Base-by-base conservation (phyloP, 352 stramenopile species). In the Phytophthora sansomeana region DNA sequence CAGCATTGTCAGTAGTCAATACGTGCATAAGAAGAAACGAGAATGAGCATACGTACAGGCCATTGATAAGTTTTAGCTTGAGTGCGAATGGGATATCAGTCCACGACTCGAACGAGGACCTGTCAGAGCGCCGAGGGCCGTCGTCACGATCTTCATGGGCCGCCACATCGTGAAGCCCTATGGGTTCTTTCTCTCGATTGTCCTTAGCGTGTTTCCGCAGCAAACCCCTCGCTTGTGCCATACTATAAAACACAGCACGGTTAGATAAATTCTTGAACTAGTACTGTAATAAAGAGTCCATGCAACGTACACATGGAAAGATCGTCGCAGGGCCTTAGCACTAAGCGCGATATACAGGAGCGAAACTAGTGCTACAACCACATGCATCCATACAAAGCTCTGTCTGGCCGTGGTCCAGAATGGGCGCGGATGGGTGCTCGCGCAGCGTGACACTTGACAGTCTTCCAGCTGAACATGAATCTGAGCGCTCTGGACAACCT, bases 351-450 rank as follows among this genome's bases (percentile, higher is more conserved):
- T 70, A 67, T 96, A 96, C 17, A 82, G 46, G n/a, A 75, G 17
- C 3, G 74, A 66, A 43, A 93, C 56, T 5, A 72, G 41, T 0
- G 69, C 74, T 35, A 93, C 73, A 28, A 91, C 53, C 14, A 89
- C 36, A 52, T 96, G 85, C 44, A 95, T 77, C 87, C 88, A 94
- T 36, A 96, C 58, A 55, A 93, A 93, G 29, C 80, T 77, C 30
- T 85, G 77, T 13, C 61, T 76, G 13, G 90, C 59, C n/a, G 72
- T 78, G 9, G 65, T 69, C 85, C 82, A 92, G 29, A 92, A 78
- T 39, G 80, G 57, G 21, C 61, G 63, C 43, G 63, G 61, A 6
- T 75, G 57, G 14, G 50, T 63, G 41, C 56, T 81, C 13, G 56
- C 46, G 61, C 85, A 96, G 48, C 74, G 77, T 11, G 60, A 65